Evolutionary conservation across 345 rosid species (phyloP), one percentile per base, ranked within the genome.

Genomic region (Linum usitatissimum): DNA sequence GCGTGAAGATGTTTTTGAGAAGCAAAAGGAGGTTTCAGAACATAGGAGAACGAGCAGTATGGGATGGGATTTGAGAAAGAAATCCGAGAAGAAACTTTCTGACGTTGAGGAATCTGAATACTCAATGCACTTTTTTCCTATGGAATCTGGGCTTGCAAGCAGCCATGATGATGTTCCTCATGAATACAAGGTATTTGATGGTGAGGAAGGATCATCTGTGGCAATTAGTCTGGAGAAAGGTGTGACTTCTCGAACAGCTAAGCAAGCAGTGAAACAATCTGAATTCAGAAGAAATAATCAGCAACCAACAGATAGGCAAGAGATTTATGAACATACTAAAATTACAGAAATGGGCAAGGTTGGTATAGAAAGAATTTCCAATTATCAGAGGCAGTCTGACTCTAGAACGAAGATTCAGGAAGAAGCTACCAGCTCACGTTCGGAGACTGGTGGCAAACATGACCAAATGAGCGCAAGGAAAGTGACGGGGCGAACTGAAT

Each of bases 51-150:
- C 77, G 36, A 72, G 48, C 13, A 48, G 42, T 70, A 67, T 71
- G 34, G 79, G 76, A 20, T 78, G 86, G 90, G 86, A 78, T 70
- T 70, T 75, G 82, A 80, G 84, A 66, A 84, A 84, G 75, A 84
- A 73, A 54, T 82, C 86, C 9, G 94, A 86, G 76, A 86, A 86
- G 77, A 82, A 77, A 67, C 81, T 84, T 62, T 66, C 67, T 73
- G 84, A 79, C 62, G 30, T 57, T 61, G 82, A 75, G 70, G 84
- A 75, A 74, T 34, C 53, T 45, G 70, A 71, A 65, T 83, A 76
- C 59, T 74, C 66, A 55, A 77, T 74, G 59, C 82, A 81, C 69
- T 71, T 66, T 30, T 77, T 81, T 13, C 67, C 71, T 57, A 67
- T 67, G 42, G 68, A 65, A 62, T 71, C 63, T 21, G 72, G 70